Evolutionary conservation across 2,329 filamentous ascomycete genomes (phyloP), one percentile per base, ranked within the genome.

Genomic region (Xylaria sp.): DNA sequence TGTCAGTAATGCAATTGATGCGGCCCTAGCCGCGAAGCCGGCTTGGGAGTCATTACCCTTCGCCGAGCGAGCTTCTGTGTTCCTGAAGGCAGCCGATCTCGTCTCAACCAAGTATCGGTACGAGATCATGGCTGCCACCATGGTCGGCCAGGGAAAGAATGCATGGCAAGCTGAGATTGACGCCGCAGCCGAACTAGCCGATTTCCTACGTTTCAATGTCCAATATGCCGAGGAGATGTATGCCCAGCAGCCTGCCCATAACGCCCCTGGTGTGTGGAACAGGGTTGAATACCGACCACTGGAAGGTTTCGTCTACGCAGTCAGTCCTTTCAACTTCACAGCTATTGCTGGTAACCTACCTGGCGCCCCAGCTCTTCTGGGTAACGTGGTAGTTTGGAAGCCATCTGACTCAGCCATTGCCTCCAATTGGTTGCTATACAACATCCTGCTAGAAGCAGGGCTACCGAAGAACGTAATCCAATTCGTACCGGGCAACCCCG

Each of bases 101-200:
- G 89, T 99, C 74, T 86, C 92, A 63, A 92, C 88, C 72, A 98
- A 98, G 84, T 98, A 99, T 83, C 89, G 96, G 78, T 97, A 97
- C 82, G 93, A 97, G 65, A 89, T 99, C 75, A 97, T 98, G 92
- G 95, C 96, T 7, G 89, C 93, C 53, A 97, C 96, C 15, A 97
- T 98, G 89, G 85, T 97, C 38, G 96, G 95, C 69, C 95, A 99
- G 83, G 95, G 96, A 77, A 98, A 98, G 88, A 98, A 97, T 80
- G 93, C 93, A 57, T 98, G 94, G 94, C 95, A 99, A 82, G 95
- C 96, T n/a, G 95, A 99, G 86, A 98, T 98, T 72, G 95, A 98
- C 81, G 88, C 94, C 46, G 95, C 95, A 20, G 95, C 95, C 9
- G 96, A 99, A 85, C 83, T 97, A 75, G 91, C 89, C 74, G 95